Base-by-base conservation (phyloP, 192 early-diverging fungal species). In the Podila horticola region DNA sequence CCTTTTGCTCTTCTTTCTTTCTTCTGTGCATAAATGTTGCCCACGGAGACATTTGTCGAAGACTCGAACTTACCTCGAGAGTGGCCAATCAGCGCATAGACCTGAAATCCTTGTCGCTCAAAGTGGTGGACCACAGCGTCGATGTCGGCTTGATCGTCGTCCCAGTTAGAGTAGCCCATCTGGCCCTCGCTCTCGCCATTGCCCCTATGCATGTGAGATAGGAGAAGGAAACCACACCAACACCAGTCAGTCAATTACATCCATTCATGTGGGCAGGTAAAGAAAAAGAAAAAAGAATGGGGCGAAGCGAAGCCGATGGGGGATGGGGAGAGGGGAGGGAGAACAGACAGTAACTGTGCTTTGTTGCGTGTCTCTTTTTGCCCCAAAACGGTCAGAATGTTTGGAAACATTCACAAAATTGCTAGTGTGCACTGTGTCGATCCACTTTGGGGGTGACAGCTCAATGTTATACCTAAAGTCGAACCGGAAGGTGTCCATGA, bases 401-500 rank as follows among this genome's bases (percentile, higher is more conserved):
- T 45, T 45, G 41, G 15, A 45, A 45, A 45, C 41, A 15, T 17
- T 17, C 41, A 45, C 41, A 45, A 17, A 45, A 15, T 45, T 45
- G 41, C 41, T 45, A 45, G 15, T 45, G 13, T 17, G 15, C 15
- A 45, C 13, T 45, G 13, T 45, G 8, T 45, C 41, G 11, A 17
- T 45, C 41, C 41, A 45, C 41, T 17, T 45, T 45, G 41, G 41
- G 41, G 41, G 29, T 12, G 15, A 10, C 8, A 15, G 24, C 26
- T 19, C 33, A 59, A n/a, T 15, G 8, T 20, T 59, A 24, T 73
- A 81, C 77, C 77, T 50, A 57, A 86, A 86, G 65, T 86, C 85
- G 62, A 86, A 86, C 26, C 85, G 84, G 57, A 86, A 84, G 15
- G 85, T 75, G 62, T 83, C 82, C 70, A 83, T 75, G 55, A 59